Percentiles rank a stretch among this genome's conserved stretches.
phyloP scores from a whole-genome alignment of 139 green algal genomes.

The Limnomonas spitsbergensis region DNA sequence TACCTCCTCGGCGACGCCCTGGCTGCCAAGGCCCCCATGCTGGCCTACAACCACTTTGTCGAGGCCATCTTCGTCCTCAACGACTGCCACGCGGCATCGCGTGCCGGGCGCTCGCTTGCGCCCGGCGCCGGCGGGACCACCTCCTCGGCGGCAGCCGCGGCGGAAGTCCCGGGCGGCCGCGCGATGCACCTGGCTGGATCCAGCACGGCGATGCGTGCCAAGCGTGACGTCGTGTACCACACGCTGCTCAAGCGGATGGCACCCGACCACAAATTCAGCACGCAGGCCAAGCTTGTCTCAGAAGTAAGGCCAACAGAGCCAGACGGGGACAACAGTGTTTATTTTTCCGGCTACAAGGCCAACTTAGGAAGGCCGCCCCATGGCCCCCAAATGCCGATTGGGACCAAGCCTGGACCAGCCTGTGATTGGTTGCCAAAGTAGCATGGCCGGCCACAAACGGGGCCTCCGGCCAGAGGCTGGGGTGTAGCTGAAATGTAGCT shows the following conservation, averaged over 20 bases:
- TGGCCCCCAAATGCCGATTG: too few species aligned
- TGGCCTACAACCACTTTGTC: constrained; percentile 92
- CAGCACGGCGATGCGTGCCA: background rate
- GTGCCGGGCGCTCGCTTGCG: background rate
- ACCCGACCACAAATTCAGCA: constrained; percentile 76
- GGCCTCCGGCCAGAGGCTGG: too few species aligned
- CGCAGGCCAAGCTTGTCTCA: constrained; percentile 48
- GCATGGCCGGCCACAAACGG: too few species aligned
- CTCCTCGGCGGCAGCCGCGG: background rate
- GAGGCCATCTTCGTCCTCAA: constrained; percentile 87
- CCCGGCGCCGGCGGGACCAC: background rate
- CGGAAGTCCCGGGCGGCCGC: too few species aligned
- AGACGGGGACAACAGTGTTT: too few species aligned
- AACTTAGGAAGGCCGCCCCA: too few species aligned
- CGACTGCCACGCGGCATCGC: constrained; percentile 46
- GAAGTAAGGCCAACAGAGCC: too few species aligned
- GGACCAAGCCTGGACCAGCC: too few species aligned
- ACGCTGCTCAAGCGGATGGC: constrained; percentile 74
- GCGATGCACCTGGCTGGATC: background rate
- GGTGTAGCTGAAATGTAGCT: too few species aligned
- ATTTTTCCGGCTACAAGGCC: too few species aligned
- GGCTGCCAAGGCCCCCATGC: constrained; percentile 67
- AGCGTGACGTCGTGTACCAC: constrained; percentile 51
- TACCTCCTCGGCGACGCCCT: constrained; percentile 55
- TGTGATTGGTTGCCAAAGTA: too few species aligned